Evolutionary conservation across 2,329 filamentous ascomycete species (phyloP).

Genomic region (Penicillium verrucosum): DNA sequence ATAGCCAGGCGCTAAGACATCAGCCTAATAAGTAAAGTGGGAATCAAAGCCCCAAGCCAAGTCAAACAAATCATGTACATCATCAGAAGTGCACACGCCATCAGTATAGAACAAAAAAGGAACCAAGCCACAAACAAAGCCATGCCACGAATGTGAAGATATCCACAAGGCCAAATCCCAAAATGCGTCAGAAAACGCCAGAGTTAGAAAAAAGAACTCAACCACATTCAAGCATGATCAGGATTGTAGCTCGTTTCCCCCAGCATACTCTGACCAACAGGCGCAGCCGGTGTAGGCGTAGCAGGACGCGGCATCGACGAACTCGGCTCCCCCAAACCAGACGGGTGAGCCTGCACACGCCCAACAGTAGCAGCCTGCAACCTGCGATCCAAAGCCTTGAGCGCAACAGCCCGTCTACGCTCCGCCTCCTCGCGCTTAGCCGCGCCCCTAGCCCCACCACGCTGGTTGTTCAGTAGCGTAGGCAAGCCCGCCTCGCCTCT

Average conservation of each 20-base stretch:
- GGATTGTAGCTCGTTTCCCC: conserved; percentile 70
- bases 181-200: conserved; percentile 1
- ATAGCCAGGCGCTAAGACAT: not conserved
- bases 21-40: not conserved
- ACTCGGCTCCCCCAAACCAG: conserved; percentile 29
- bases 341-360: conserved; percentile 42
- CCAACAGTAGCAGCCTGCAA: conserved; percentile 74
- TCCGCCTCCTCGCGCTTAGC: conserved; percentile 88
- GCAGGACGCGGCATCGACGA: conserved; percentile 39
- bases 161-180: conserved; percentile 1
- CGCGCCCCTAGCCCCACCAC: conserved; percentile 45
- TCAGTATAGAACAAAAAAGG: not conserved
- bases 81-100: conserved; percentile 6
- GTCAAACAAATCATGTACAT: conserved; percentile 6
- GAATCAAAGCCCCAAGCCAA: not conserved
- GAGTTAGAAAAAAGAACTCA: not conserved
- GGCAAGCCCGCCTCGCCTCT: conserved; percentile 61
- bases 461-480: conserved; percentile 52
- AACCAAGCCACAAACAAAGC: not conserved
- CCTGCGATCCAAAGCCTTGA: conserved; percentile 89
- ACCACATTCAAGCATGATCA: conserved; percentile 47
- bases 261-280: conserved; percentile 57
- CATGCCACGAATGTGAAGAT: conserved; percentile 5
- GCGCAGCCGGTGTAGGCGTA: conserved; percentile 52
- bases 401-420: conserved; percentile 77